phyloP scores from a whole-genome alignment of 495 filamentous ascomycete species.

The Podospora comata region DNA sequence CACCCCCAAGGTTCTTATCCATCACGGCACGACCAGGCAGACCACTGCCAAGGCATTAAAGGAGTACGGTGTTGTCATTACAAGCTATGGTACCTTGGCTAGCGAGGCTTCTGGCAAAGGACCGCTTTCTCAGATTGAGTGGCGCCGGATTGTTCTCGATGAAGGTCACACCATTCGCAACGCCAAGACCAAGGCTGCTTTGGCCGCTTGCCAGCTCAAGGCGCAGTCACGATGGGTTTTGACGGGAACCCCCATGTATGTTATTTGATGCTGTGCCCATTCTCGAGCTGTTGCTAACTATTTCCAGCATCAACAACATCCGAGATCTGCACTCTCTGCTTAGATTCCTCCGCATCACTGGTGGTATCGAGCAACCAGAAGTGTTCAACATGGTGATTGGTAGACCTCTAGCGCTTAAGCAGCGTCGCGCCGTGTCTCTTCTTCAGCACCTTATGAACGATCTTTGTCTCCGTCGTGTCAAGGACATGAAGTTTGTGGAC shows the following conservation, averaged over 20 bases:
- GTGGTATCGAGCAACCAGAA: conserved; percentile 69
- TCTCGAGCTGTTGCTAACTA: not conserved
- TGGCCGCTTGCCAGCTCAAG: conserved; percentile 62
- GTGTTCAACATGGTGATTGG: conserved; percentile 75
- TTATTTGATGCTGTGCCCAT: not conserved
- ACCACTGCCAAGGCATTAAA: conserved; percentile 53
- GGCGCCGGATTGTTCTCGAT: conserved; percentile 81
- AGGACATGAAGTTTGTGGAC: conserved; percentile 88
- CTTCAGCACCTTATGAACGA: conserved; percentile 76
- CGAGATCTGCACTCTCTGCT: conserved; percentile 81
- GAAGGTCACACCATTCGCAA: conserved; percentile 88
- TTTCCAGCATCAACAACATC: conserved; percentile 61
- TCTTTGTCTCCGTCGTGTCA: conserved; percentile 79
- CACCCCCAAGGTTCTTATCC: conserved; percentile 64
- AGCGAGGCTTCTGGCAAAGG: conserved; percentile 37
- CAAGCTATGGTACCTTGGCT: conserved; percentile 68
- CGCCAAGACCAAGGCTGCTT: conserved; percentile 63
- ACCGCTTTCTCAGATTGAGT: conserved; percentile 63
- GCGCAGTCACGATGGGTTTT: conserved; percentile 79
- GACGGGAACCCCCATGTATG: conserved; percentile 73
- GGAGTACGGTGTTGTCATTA: conserved; percentile 72
- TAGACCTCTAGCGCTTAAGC: conserved; percentile 61
- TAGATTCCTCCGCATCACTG: conserved; percentile 72
- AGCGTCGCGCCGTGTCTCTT: conserved; percentile 52
- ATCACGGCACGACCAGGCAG: conserved; percentile 65